Base-by-base conservation (phyloP, 2,329 filamentous ascomycete genomes). In the Conoideocrella luteorostrata region DNA sequence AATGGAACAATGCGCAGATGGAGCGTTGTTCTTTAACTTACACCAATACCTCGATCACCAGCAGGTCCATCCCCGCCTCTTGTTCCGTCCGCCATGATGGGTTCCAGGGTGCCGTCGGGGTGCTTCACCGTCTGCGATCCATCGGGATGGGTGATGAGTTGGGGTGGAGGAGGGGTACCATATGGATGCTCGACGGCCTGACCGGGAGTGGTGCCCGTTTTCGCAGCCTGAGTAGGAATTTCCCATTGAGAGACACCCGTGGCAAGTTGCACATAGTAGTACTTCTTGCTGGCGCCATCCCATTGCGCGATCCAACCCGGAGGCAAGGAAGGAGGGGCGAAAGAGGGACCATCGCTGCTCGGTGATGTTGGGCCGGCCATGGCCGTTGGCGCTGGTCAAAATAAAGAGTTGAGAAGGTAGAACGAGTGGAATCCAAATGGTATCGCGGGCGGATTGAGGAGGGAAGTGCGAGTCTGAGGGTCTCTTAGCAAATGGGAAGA, bases 231-330 rank as follows among this genome's bases (percentile, higher is more conserved):
- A 12, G 78, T 86, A 24, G 83, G 83, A 24, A 76, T 73, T n/a
- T 86, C 82, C 83, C 84, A 87, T 63, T 86, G 82, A 50, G 82
- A 85, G 29, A 78, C 71, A 38, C 83, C 83, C 7, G 82, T 86
- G 42, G 80, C 81, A 43, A 87, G 75, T 62, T 86, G 82, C 40
- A 87, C 83, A 60, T 78, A 84, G 62, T 84, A 84, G 60, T 84
- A 84, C 61, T 82, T 82, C 60, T 70, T 75, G 61, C 72, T 78
- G 45, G 70, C 59, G 49, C 73, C 75, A 57, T 84, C 80, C 80
- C 80, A 84, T 65, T 84, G 80, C 46, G 80, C 78, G 56, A 83
- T 84, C 80, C 80, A 84, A 56, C 80, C 80, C 11, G 77, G 65
- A 39, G 80, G 80, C 41, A 84, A 71, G 37, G 69, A 67, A 38